phyloP scores from a whole-genome alignment of 1,139 yeast species.

The Debaryomyces nepalensis region DNA sequence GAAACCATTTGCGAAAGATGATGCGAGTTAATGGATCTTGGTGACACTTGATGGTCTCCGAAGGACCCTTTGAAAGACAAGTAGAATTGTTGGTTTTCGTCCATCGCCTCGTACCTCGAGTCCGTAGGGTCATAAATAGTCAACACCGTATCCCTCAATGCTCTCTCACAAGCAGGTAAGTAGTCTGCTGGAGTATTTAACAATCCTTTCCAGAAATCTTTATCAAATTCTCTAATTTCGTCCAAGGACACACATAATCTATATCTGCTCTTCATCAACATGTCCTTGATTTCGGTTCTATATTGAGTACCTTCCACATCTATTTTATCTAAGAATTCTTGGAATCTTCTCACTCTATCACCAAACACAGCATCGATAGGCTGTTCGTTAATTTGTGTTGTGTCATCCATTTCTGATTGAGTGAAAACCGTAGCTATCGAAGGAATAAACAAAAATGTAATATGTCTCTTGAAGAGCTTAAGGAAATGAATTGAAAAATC shows the following conservation, averaged over 20 bases:
- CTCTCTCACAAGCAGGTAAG: constrained; percentile 88
- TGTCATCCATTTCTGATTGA: constrained; percentile 24
- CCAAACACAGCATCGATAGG: constrained; percentile 58
- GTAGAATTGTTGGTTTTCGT: constrained; percentile 69
- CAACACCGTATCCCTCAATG: constrained; percentile 78
- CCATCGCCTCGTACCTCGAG: constrained; percentile 53
- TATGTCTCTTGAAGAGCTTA: constrained; percentile 1
- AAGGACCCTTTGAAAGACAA: constrained; percentile 89
- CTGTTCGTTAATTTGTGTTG: constrained; percentile 30
- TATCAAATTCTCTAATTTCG: constrained; percentile 84
- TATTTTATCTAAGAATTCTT: constrained; percentile 75
- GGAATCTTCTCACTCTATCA: constrained; percentile 87
- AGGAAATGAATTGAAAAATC: constrained; percentile 7
- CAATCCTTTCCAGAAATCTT: constrained; percentile 78
- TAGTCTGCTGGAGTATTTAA: constrained; percentile 80
- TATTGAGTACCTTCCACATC: constrained; percentile 59
- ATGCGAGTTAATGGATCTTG: constrained; percentile 80
- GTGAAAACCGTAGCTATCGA: constrained; percentile 1
- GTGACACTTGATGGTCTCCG: constrained; percentile 86
- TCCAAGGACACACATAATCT: constrained; percentile 81
- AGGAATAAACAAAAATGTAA: constrained; percentile 11
- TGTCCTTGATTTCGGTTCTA: constrained; percentile 68
- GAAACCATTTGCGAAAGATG: constrained; percentile 83
- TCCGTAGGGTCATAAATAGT: constrained; percentile 65
- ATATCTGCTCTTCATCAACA: constrained; percentile 68